Evolutionary conservation across 345 rosid genomes (phyloP).

Genomic region (Pistacia atlantica): DNA sequence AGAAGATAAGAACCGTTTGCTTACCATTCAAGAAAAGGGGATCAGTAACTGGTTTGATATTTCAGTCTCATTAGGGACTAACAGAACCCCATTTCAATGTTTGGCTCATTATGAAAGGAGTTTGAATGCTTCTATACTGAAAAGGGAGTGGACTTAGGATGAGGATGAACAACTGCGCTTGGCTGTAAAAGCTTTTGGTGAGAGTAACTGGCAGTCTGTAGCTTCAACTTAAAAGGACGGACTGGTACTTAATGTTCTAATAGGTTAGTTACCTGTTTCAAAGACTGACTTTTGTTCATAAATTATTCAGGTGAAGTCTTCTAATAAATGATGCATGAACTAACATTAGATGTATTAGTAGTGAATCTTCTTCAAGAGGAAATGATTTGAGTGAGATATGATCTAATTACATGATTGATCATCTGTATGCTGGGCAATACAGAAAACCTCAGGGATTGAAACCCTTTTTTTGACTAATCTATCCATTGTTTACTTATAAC

Average conservation of each 20-base stretch:
- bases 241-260: conserved; percentile 91
- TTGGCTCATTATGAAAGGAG: conserved; percentile 84
- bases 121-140: conserved; percentile 68
- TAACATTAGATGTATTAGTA: neutral
- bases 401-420: neutral
- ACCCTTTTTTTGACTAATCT: neutral
- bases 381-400: neutral
- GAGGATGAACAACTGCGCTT: conserved; percentile 81
- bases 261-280: conserved; percentile 53
- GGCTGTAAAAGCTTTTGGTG: conserved; percentile 72
- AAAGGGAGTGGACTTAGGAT: conserved; percentile 76
- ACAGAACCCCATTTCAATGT: conserved; percentile 90
- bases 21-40: conserved; percentile 61
- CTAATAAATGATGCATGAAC: neutral
- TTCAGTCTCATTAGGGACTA: conserved; percentile 66
- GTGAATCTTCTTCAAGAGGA: neutral
- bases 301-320: neutral
- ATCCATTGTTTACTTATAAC: neutral
- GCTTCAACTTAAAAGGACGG: conserved; percentile 72
- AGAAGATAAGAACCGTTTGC: conserved; percentile 72
- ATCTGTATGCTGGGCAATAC: no score
- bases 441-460: no score
- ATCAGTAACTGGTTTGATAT: conserved; percentile 68
- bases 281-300: neutral
- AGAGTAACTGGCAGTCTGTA: conserved; percentile 81